Base-by-base conservation (phyloP, 2,329 filamentous ascomycete genomes). In the Ceratocystis cubensis region DNA sequence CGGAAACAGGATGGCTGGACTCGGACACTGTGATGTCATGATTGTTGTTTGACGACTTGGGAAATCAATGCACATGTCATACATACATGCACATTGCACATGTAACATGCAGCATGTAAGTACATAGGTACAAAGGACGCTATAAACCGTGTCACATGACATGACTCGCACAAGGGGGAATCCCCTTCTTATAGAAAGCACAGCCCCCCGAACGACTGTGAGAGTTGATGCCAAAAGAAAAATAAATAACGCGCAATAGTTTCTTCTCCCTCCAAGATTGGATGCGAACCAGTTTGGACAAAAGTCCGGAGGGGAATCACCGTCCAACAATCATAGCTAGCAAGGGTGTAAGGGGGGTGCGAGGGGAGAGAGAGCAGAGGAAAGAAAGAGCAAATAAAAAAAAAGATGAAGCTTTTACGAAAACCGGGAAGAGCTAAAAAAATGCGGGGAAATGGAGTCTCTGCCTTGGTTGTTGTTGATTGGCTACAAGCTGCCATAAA, bases 51-150 rank as follows among this genome's bases (percentile, higher is more conserved):
- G 10, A 53, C 48, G 22, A 53, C 48, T 53, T 53, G 48, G 48
- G 48, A 53, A 53, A 61, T 61, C 15, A 33, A 61, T 61, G 33
- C 57, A 61, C 57, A 61, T 41, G 57, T 61, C 57, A 61, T 61
- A 61, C 57, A n/a, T 61, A 30, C 33, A 33, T 41, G 30, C 6
- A 41, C 33, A 61, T 59, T 41, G 30, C 6, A 41, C 33, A 61
- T 59, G 56, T 5, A 37, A n/a, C 30, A 59, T 59, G 37, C 37
- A 33, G 53, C 22, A 59, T 30, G 56, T n/a, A 22, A 3, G 20
- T 61, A 59, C 53, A 48, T n/a, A 48, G 46, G 46, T 48, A 48
- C 46, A 48, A 48, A 48, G 46, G 46, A 56, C 50, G 33, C 25
- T 8, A 15, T 22, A 13, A 37, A 57, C 28, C n/a, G 56, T 59